A percentile compares a stretch with the other conserved stretches of the same genome.
phyloP scores from a whole-genome alignment of 495 filamentous ascomycete species.

The Pyrenula aspistea region DNA sequence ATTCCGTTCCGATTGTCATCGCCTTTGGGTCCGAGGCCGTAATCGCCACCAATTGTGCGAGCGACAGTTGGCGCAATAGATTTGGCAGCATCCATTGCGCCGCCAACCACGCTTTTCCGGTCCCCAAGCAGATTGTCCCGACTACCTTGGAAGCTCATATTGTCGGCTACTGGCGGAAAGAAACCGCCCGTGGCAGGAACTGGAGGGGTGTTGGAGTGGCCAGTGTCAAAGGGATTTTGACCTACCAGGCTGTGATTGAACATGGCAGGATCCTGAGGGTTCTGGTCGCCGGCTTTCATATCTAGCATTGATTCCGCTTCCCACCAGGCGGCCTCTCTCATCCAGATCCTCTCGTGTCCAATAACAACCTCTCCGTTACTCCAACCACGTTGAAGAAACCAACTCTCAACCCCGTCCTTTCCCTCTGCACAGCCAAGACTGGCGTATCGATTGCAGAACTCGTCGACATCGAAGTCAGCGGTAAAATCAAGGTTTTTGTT shows the following conservation, averaged over 20 bases:
- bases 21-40: slow-evolving; percentile 77
- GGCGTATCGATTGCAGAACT: slow-evolving; percentile 74
- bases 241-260: slow-evolving; percentile 17
- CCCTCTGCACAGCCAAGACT: slow-evolving; percentile 81
- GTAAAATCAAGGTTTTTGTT: slow-evolving; percentile 94
- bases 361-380: slow-evolving; percentile 93
- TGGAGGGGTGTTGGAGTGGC: slow-evolving; percentile 44
- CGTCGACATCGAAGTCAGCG: slow-evolving; percentile 87
- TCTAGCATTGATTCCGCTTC: slow-evolving; percentile 96
- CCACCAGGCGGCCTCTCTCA: slow-evolving; percentile 92
- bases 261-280: slow-evolving; percentile 19
- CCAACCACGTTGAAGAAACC: slow-evolving; percentile 93
- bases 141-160: slow-evolving; percentile 51
- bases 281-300: slow-evolving; percentile 51
- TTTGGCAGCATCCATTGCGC: slow-evolving; percentile 32
- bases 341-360: slow-evolving; percentile 86
- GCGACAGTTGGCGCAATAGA: slow-evolving; percentile 64
- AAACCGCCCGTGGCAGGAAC: slow-evolving; percentile 51
- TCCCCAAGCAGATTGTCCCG: slow-evolving; percentile 58
- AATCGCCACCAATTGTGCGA: slow-evolving; percentile 56
- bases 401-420: slow-evolving; percentile 85
- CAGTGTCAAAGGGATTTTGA: slow-evolving; percentile 38
- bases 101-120: slow-evolving; percentile 35
- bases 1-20: slow-evolving; percentile 62
- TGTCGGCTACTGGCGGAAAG: slow-evolving; percentile 52